Evolutionary conservation across 2,329 filamentous ascomycete species (phyloP).

Genomic region (Penicillium sp.): DNA sequence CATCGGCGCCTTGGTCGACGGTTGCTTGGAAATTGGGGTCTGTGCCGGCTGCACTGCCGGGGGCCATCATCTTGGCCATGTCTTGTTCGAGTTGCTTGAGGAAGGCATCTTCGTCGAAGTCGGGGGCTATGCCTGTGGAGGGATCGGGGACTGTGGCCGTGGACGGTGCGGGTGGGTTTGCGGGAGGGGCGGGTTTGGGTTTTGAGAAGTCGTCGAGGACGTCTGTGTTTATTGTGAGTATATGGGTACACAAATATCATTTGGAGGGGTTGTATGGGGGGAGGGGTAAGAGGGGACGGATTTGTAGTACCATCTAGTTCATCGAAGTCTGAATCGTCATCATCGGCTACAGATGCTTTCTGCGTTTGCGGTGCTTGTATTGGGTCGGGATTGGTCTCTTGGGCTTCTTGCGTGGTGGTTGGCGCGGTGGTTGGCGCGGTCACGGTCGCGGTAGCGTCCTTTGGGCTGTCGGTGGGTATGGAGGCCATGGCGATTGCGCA

Average conservation of each 20-base stretch:
- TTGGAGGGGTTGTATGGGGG: background rate
- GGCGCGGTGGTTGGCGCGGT: background rate
- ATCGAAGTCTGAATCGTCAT: conserved; percentile 89
- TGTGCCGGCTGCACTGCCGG: conserved; percentile 20
- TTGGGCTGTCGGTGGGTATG: background rate
- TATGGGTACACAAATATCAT: conserved; percentile 1
- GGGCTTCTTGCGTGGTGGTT: background rate
- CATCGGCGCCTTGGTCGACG: conserved; percentile 35
- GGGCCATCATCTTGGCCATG: conserved; percentile 77
- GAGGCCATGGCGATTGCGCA: background rate
- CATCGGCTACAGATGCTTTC: conserved; percentile 40
- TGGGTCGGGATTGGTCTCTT: background rate
- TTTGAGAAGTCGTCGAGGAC: conserved; percentile 88
- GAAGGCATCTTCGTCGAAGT: conserved; percentile 55
- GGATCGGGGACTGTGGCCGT: conserved; percentile 18
- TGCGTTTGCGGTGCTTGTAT: conserved; percentile 1
- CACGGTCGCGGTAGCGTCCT: background rate
- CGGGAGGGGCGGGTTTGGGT: conserved; percentile 43
- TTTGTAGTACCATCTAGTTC: conserved; percentile 73
- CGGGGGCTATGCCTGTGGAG: conserved; percentile 16
- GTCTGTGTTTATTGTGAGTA: conserved; percentile 53
- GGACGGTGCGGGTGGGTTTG: conserved; percentile 8
- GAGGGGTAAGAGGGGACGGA: background rate
- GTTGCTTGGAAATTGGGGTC: conserved; percentile 24
- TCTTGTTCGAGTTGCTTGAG: conserved; percentile 82